Base-by-base conservation (phyloP, 2,329 filamentous ascomycete genomes). In the Elsinoe ampelina region DNA sequence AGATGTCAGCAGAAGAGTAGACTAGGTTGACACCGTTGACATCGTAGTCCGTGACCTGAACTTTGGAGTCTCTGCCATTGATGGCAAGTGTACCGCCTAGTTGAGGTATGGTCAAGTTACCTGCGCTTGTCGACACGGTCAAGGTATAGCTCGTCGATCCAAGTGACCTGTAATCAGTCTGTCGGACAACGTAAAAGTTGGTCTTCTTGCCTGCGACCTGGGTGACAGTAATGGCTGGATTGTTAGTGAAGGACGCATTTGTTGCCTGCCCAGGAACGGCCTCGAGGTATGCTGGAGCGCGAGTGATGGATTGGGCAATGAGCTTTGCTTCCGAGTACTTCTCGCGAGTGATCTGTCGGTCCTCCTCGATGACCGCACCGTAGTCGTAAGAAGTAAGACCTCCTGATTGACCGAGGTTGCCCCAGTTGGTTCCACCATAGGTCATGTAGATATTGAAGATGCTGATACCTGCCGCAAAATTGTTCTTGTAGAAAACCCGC, bases 351-450 rank as follows among this genome's bases (percentile, higher is more conserved):
- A 92, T 73, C 1, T 78, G 78, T 22, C 87, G 78, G 39, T 86
- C 82, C 65, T 93, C 88, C 1, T 78, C 77, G 55, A 92, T 88
- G 6, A 77, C 73, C 2, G 82, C 75, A 4, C 80, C 78, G 62
- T 83, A 84, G 63, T 84, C 80, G 63, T 84, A 84, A 3, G 75
- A 78, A 0, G 75, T 77, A 62, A 77, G 75, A 8, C 66, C 74
- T 8, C 82, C 83, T 6, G 84, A 77, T 61, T 89, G 81, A 0
- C 87, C 85, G 3, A 89, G 69, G 60, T 89, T 91, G 0, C 87
- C 87, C 88, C 87, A 92, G 66, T 92, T 93, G 0, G 87, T 91
- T 4, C 87, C 88, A 12, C 88, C 88, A 61, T 79, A 87, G 0
- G 79, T 83, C 87, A 91, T 91, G 67, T 90, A 91, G 10, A 87